Base-by-base conservation (phyloP, 1,284 basidiomycete species). In the Chiua sp. region DNA sequence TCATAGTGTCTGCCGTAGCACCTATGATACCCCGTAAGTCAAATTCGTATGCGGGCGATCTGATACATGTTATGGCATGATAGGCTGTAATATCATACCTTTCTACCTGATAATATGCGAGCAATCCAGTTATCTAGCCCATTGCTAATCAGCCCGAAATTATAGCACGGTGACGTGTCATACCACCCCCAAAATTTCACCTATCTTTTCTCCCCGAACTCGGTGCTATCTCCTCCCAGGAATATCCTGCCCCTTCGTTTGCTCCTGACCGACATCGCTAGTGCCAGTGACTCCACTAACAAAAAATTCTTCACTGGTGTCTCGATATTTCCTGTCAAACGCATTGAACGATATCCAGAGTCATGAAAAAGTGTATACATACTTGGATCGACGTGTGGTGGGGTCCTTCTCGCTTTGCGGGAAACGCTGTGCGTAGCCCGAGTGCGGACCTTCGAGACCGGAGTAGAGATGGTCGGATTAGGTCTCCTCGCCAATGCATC, bases 201-300 rank as follows among this genome's bases (percentile, higher is more conserved):
- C 30, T 75, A 75, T 51, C 18, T 63, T 53, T 72, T 74, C 35
- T 64, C 66, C 35, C 61, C 59, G 55, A 66, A 57, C 51, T 67
- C 61, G 18, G 57, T 64, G 28, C 63, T 56, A 26, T 55, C 63
- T 35, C 68, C 60, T 7, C 39, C 22, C 44, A 60, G 26, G 59
- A 70, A 73, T 55, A 72, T 52, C 58, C 65, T 64, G 16, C 68
- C 69, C 51, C 54, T 72, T 32, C 71, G 69, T 51, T 65, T 73
- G 20, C 68, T 70, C 53, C 53, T 72, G 54, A 67, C 48, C 4
- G 65, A 72, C 68, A 61, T 70, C 7, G 65, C 55, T 23, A 62
- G 54, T 18, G 60, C 57, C 11, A 68, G 59, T n/a, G 71, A 63
- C 39, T 70, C 61, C 60, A 56, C 63, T 54, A 62, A 55, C 42